Percentiles rank a stretch among this genome's conserved stretches.
These are phyloP conservation scores for Raffaelea ambrosiae DNA, from an alignment of 2,329 filamentous ascomycete species.

Conservation along the genomic window DNA sequence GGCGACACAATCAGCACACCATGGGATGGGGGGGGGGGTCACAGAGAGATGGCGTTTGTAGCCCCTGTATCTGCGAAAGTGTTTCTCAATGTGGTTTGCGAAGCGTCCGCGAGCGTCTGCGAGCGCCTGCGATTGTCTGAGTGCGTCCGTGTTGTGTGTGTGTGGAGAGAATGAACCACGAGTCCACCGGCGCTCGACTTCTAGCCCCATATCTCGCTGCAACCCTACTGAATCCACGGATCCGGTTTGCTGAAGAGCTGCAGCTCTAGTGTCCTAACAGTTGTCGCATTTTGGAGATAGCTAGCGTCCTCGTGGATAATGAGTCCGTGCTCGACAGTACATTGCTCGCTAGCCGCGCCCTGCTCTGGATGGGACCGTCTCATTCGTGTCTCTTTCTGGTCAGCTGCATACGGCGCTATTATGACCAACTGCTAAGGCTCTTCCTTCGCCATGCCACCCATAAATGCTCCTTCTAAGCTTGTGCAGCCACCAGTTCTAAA, in stretches of 20 bases:
- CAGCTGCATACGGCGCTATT: slow-evolving; percentile 7
- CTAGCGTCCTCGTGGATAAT: not conserved
- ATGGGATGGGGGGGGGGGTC: too few species aligned
- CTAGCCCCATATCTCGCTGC: slow-evolving; percentile 2
- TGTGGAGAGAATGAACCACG: not conserved
- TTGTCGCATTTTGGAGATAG: not conserved
- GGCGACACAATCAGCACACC: too few species aligned
- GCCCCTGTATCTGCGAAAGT: too few species aligned
- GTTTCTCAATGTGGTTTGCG: too few species aligned
- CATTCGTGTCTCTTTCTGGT: slow-evolving; percentile 10
- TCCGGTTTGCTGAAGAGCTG: slow-evolving; percentile 12
- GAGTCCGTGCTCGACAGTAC: too few species aligned
- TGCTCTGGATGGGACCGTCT: not conserved
- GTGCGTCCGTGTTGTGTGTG: too few species aligned
- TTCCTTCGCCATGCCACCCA: too few species aligned
- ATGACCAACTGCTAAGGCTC: too few species aligned
- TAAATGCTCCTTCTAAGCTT: too few species aligned
- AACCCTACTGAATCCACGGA: slow-evolving; percentile 8
- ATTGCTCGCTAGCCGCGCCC: not conserved
- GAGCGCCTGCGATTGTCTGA: too few species aligned
- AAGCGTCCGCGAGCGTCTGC: too few species aligned
- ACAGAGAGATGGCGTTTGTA: too few species aligned
- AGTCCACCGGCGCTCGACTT: not conserved
- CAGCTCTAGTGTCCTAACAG: slow-evolving; percentile 4
- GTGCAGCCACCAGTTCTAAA: not conserved